Conservation (phyloP, 2,329 filamentous ascomycete genomes). For the Cercospora sesami region DNA sequence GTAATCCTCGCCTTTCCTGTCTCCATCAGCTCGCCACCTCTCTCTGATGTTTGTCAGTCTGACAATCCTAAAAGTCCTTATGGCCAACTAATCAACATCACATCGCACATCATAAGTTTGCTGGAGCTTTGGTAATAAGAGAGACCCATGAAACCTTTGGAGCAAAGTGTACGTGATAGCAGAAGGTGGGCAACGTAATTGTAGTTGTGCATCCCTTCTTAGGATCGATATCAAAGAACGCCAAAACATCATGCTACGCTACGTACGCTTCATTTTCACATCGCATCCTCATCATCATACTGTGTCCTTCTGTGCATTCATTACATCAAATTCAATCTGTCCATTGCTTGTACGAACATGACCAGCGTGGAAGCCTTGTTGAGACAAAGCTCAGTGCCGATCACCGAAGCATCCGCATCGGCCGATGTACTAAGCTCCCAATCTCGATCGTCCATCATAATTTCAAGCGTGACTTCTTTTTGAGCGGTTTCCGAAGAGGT, state of each 20-base stretch:
- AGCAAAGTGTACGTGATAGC: background rate
- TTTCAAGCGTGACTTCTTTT: background rate
- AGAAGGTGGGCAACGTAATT: background rate
- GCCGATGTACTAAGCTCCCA: background rate
- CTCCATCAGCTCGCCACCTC: background rate
- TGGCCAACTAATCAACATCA: background rate
- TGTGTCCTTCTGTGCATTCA: background rate
- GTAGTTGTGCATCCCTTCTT: background rate
- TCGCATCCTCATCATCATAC: background rate
- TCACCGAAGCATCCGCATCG: background rate
- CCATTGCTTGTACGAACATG: background rate
- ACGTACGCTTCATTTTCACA: slow-evolving; percentile 14
- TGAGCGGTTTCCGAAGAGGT: background rate
- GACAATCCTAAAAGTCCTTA: background rate
- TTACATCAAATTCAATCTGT: background rate
- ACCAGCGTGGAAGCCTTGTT: background rate
- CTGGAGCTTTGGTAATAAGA: background rate
- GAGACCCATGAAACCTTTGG: background rate
- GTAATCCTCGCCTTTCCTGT: background rate
- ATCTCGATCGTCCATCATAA: background rate
- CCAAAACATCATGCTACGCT: slow-evolving; percentile 20
- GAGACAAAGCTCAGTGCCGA: background rate
- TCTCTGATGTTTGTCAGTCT: background rate
- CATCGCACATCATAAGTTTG: background rate
- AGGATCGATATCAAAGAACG: slow-evolving; percentile 2